Evolutionary conservation across 257 asterid genomes (phyloP), one percentile per base, ranked within the genome.

Genomic region (Agastache rugosa): DNA sequence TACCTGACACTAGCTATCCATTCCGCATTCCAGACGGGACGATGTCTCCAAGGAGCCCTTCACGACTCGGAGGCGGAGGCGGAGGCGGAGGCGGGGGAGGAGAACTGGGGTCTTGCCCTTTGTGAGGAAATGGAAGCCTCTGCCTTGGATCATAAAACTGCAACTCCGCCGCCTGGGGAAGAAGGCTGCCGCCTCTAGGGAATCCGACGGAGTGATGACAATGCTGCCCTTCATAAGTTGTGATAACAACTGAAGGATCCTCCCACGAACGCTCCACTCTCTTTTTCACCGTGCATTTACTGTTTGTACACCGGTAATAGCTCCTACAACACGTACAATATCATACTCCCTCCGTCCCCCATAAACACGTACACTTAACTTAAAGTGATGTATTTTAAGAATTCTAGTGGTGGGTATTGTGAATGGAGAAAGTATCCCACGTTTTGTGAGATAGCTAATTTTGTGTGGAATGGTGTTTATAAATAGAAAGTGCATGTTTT

Each of bases 221-320:
- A 8, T 93, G 97, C 64, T 93, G 96, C 16, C 98, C 98, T 83
- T 93, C 98, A 68, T 92, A 92, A 6, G 98, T 92, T 0, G 97
- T 92, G 79, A 92, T 92, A 37, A 92, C 97, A 1, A 87, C 74
- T 11, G 97, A 45, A 0, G 96, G 84, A 78, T 93, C 98, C 64
- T 86, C 87, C 2, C 76, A 85, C 14, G 97, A 90, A 14, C 98
- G 80, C 42, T 93, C 98, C 0, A 93, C 94, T 80, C 98, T 78
- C 83, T 93, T 93, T 65, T 93, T 93, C 62, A 93, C 98, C 25
- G 72, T 83, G 87, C 98, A 93, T 70, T 93, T 90, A 67, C 85
- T 80, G 81, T 89, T 90, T n/a, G 97, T 93, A 67, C 98, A 93
- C 2, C 97, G 89, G 64, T 93, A 93, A 67, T 93, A 93, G 72